A percentile compares a stretch with the other conserved stretches of the same genome.
Evolutionary conservation across 371 early-diverging fungal genomes (phyloP).

Genomic region (Mucor saturninus): DNA sequence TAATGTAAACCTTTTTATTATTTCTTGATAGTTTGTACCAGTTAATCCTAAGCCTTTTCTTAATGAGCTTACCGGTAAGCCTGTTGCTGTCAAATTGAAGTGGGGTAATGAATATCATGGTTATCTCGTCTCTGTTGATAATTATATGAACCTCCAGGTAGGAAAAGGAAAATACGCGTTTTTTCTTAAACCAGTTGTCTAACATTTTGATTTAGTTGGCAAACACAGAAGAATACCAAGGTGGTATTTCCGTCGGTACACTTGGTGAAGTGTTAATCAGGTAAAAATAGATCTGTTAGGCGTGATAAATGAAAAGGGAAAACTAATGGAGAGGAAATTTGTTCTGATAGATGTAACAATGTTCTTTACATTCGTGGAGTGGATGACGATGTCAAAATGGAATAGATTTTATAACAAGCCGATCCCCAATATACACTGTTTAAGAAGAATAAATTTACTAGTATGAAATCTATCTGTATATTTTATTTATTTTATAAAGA

Average conservation of each 20-base stretch:
- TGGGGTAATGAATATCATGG: conserved; percentile 99
- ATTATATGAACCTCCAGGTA: conserved; percentile 98
- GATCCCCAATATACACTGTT: background rate
- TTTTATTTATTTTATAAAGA: background rate
- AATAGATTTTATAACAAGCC: conserved; percentile 7
- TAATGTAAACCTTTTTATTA: too few species aligned
- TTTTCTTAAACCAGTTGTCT: background rate
- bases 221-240: conserved; percentile 93
- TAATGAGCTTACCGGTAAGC: conserved; percentile 89
- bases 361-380: conserved; percentile 83
- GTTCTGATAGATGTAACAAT: conserved; percentile 78
- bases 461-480: background rate
- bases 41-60: conserved; percentile 98
- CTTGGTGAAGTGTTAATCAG: conserved; percentile 94
- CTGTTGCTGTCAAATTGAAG: conserved; percentile 92
- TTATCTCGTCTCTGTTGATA: conserved; percentile 88
- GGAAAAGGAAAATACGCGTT: conserved; percentile 3
- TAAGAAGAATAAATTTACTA: conserved; percentile 3
- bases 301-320: too few species aligned
- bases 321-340: background rate
- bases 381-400: conserved; percentile 55
- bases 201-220: conserved; percentile 65
- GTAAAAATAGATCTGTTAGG: conserved; percentile 36
- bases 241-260: conserved; percentile 87
- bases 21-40: conserved; percentile 74